Evolutionary conservation across 306 rosid genomes (phyloP).

Genomic region (Cercis canadensis): DNA sequence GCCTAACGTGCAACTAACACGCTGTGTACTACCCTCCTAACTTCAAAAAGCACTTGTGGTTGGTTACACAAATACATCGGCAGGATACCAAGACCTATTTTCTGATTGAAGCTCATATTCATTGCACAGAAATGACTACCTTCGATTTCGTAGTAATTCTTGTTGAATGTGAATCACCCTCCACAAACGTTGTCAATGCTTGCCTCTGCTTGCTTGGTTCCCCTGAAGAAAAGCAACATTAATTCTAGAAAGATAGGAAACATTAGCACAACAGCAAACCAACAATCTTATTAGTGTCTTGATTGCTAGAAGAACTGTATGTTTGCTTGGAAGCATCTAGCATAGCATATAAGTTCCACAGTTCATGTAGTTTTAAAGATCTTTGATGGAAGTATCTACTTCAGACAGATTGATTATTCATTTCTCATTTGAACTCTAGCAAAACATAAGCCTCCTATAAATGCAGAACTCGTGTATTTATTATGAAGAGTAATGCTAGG

Average conservation of each 20-base stretch:
- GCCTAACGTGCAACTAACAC: slow-evolving; percentile 17
- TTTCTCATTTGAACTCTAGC: not conserved
- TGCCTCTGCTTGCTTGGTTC: slow-evolving; percentile 50
- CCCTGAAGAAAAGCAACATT: slow-evolving; percentile 57
- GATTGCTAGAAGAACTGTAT: slow-evolving; percentile 13
- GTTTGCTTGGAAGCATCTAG: slow-evolving; percentile 18
- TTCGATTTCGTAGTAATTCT: slow-evolving; percentile 41
- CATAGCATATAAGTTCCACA: not conserved
- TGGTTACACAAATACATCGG: slow-evolving; percentile 14
- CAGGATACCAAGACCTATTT: not conserved
- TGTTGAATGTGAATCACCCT: slow-evolving; percentile 37
- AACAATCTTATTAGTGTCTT: slow-evolving; percentile 11
- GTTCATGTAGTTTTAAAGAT: too few species aligned
- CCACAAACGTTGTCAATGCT: slow-evolving; percentile 37
- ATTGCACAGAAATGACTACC: slow-evolving; percentile 31
- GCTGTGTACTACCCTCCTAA: slow-evolving; percentile 21
- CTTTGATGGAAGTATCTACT: slow-evolving; percentile 1
- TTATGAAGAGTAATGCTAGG: too few species aligned
- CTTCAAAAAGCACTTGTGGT: slow-evolving; percentile 10
- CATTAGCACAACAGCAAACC: slow-evolving; percentile 6
- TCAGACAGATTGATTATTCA: too few species aligned
- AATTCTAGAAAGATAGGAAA: slow-evolving; percentile 31
- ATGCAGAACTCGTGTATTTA: too few species aligned
- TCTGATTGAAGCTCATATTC: slow-evolving; percentile 36
- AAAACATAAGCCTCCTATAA: not conserved